Evolutionary conservation across 768 basidiomycete genomes (phyloP).

Genomic region (Hypholoma sublateritium): DNA sequence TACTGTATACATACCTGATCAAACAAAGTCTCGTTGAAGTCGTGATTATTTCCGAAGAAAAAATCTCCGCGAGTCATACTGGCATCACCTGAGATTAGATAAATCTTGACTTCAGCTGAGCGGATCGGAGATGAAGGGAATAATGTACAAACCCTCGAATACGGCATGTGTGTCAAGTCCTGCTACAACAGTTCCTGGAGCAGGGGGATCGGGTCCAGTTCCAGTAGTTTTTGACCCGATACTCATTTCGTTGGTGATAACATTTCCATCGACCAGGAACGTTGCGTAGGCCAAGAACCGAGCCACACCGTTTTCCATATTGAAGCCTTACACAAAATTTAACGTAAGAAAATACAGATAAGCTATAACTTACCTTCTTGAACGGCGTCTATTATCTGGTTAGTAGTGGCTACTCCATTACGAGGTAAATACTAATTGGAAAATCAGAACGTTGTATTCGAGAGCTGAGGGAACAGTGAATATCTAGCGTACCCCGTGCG

Average conservation of each 20-base stretch:
- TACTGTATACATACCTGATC: neutral
- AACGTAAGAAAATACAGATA: neutral
- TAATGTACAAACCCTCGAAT: neutral
- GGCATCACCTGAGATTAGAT: neutral
- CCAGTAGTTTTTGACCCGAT: neutral
- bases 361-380: neutral
- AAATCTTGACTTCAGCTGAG: neutral
- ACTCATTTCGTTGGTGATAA: neutral
- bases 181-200: neutral
- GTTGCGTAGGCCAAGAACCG: neutral
- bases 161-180: neutral
- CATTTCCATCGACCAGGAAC: neutral
- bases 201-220: neutral
- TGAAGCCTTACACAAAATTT: neutral
- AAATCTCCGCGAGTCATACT: neutral
- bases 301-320: neutral
- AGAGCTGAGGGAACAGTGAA: neutral
- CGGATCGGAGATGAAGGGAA: neutral
- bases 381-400: neutral
- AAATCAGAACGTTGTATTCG: too few relatives aligned
- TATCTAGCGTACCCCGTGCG: neutral
- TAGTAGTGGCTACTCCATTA: neutral
- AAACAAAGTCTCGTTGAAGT: neutral
- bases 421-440: neutral
- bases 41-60: neutral